These are phyloP conservation scores for Yarrowia sp. DNA, from an alignment of 805 yeast species.

Conservation along the genomic window DNA sequence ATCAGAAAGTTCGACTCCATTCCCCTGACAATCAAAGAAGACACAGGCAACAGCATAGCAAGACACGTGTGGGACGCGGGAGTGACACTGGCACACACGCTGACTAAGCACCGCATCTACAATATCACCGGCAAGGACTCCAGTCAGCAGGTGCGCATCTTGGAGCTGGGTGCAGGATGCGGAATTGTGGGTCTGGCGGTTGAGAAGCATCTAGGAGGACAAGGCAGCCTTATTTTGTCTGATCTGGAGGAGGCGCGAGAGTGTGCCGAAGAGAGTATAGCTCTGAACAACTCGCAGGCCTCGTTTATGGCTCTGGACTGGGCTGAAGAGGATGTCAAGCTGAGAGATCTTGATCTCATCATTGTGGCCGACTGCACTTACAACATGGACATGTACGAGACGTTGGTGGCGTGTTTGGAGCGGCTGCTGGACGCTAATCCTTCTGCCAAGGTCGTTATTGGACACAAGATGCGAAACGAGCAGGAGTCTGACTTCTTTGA, in stretches of 20 bases:
- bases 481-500: conserved; percentile 32
- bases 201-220: conserved; percentile 31
- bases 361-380: conserved; percentile 47
- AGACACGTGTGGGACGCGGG: conserved; percentile 48
- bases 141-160: background rate
- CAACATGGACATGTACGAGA: conserved; percentile 43
- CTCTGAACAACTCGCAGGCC: conserved; percentile 32
- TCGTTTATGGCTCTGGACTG: conserved; percentile 42
- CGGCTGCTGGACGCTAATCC: background rate
- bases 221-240: conserved; percentile 37
- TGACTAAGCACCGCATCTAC: background rate
- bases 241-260: conserved; percentile 44
- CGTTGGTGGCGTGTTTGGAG: conserved; percentile 38
- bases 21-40: conserved; percentile 38
- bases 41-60: conserved; percentile 44
- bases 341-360: conserved; percentile 37
- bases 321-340: conserved; percentile 35
- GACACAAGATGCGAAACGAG: conserved; percentile 38
- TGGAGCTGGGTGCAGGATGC: conserved; percentile 48
- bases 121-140: background rate
- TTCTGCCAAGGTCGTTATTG: conserved; percentile 34
- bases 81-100: conserved; percentile 30
- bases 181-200: conserved; percentile 43
- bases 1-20: conserved; percentile 1
- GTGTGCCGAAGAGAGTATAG: conserved; percentile 40